Conservation (phyloP, 805 yeast genomes). For the Yarrowia sp. region DNA sequence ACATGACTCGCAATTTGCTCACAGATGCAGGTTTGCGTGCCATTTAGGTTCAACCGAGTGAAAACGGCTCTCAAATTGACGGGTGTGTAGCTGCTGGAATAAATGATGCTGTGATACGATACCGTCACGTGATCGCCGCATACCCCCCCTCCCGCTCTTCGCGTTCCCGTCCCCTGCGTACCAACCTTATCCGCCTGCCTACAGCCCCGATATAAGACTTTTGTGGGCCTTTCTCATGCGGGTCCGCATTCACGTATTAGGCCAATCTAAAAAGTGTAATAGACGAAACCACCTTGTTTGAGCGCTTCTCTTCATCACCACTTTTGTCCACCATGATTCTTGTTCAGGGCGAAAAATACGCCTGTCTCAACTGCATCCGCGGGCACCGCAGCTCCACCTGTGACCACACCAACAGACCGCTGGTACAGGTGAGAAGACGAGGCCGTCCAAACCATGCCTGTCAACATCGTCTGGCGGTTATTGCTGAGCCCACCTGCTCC, state of each 20-base stretch:
- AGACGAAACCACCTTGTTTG: too few relatives aligned
- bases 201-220: too few relatives aligned
- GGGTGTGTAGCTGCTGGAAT: too few relatives aligned
- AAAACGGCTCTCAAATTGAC: neutral
- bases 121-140: neutral
- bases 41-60: neutral
- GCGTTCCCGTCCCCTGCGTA: too few relatives aligned
- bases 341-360: slow-evolving; percentile 74
- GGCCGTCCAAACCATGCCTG: slow-evolving; percentile 76
- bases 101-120: neutral
- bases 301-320: neutral
- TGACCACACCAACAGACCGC: slow-evolving; percentile 72
- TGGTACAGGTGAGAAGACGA: slow-evolving; percentile 82
- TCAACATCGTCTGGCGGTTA: slow-evolving; percentile 53
- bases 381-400: slow-evolving; percentile 92
- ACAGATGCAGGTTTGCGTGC: neutral
- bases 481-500: slow-evolving; percentile 31
- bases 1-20: slow-evolving; percentile 1
- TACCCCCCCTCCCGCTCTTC: too few relatives aligned
- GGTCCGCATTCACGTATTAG: too few relatives aligned
- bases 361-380: slow-evolving; percentile 68
- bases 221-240: too few relatives aligned
- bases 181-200: too few relatives aligned
- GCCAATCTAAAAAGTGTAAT: too few relatives aligned
- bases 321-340: slow-evolving; percentile 58